These are phyloP conservation scores for Setomelanomma holmii DNA, from an alignment of 2,329 filamentous ascomycete genomes.

Conservation along the genomic window DNA sequence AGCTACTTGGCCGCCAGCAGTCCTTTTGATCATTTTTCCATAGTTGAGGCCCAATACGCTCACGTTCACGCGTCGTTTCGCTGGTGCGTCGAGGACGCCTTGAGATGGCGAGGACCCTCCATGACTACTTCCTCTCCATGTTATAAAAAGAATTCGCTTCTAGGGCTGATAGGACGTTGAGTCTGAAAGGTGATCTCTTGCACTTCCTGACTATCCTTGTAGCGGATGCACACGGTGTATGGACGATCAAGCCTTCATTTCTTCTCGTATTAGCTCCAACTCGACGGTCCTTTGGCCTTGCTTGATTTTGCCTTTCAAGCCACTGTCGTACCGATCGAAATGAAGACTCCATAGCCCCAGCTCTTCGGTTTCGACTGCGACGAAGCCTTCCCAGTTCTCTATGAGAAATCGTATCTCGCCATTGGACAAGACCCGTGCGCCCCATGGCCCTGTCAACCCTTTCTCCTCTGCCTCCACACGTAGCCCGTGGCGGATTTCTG, in stretches of 20 bases:
- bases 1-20: too few species aligned
- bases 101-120: too few species aligned
- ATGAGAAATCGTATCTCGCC: constrained; percentile 63
- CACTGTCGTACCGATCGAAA: constrained; percentile 54
- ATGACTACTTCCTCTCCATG: too few species aligned
- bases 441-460: constrained; percentile 49
- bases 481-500: constrained; percentile 54
- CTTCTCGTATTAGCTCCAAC: constrained; percentile 22
- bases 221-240: too few species aligned
- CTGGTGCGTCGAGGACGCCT: too few species aligned
- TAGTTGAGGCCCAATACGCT: too few species aligned
- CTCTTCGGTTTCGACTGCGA: constrained; percentile 59
- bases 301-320: constrained; percentile 46
- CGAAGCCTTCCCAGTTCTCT: constrained; percentile 63
- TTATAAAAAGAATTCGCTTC: too few species aligned
- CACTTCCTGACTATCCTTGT: too few species aligned
- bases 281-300: constrained; percentile 23
- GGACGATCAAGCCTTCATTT: constrained; percentile 11
- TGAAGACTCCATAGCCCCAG: constrained; percentile 60
- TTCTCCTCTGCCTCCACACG: constrained; percentile 69
- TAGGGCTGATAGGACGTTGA: too few species aligned
- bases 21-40: too few species aligned
- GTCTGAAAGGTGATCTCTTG: too few species aligned
- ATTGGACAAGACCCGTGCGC: constrained; percentile 75
- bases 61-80: too few species aligned